Evolutionary conservation across 495 filamentous ascomycete species (phyloP), one percentile per base, ranked within the genome.

Genomic region (Tuber brumale): DNA sequence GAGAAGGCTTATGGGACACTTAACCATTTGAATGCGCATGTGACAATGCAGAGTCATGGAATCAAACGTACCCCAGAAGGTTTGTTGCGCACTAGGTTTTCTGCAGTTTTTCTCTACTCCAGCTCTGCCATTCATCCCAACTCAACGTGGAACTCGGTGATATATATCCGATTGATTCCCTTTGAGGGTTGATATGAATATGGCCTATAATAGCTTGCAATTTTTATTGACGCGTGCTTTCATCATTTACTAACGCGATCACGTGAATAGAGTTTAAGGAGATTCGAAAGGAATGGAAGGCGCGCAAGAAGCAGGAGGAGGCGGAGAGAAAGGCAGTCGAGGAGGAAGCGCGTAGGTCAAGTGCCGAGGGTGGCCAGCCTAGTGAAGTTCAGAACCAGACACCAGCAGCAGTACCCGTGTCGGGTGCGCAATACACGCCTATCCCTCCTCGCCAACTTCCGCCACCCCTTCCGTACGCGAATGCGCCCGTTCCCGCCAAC

Each of bases 241-340:
- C 74, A 77, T 71, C 57, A 72, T 61, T 61, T 35, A 74, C 84
- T 86, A 85, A 86, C 82, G 70, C 76, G 71, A 74, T 76, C 73
- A 76, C 77, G 78, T 83, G 44, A 76, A 77, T 82, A 99, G 95
- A 98, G 84, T 99, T 99, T 86, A 99, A 99, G 85, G 95, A 99
- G 81, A 98, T 99, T 76, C 93, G 95, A 72, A 97, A 97, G 84
- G 94, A 97, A 83, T 99, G 95, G 95, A 99, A 99, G 85, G 92
- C 92, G 27, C 93, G 94, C 76, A 99, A 98, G 89, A 98, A 99
- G 92, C 95, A 99, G 84, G 95, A 98, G 80, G 95, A 98, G 75
- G 90, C 89, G 75, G 86, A 88, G 82, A 92, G 95, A 80, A 98
- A 98, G 88, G 92, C 91, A 35, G 92, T 93, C 7, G 95, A 97